Percentiles rank a stretch among this genome's conserved stretches.
These are phyloP conservation scores for Entomortierella beljakovae DNA, from an alignment of 192 early-diverging fungal species.

Conservation along the genomic window DNA sequence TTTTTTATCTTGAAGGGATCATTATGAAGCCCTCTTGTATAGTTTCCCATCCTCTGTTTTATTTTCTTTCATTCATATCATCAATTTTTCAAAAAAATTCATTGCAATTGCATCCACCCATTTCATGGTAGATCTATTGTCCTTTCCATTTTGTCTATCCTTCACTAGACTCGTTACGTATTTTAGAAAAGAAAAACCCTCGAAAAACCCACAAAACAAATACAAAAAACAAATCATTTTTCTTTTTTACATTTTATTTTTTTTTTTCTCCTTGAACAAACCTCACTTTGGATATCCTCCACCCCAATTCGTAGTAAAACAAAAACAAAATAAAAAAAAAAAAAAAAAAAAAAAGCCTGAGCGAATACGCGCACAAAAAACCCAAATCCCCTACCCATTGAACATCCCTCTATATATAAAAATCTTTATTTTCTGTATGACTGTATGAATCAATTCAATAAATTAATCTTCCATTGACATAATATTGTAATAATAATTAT, in stretches of 20 bases:
- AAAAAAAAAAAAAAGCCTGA: constrained; percentile 5
- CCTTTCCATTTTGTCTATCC: neutral
- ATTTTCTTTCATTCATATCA: neutral
- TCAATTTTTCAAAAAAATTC: neutral
- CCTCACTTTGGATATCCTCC: constrained; percentile 52
- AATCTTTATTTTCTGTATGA: too few species aligned
- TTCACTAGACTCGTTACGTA: constrained; percentile 10
- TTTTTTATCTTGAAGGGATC: neutral
- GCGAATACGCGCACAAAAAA: too few species aligned
- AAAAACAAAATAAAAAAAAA: constrained; percentile 11
- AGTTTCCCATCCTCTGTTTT: neutral
- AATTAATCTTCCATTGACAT: too few species aligned
- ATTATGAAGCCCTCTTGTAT: constrained; percentile 11
- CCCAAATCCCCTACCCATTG: too few species aligned
- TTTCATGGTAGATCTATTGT: neutral
- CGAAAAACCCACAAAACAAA: constrained; percentile 6
- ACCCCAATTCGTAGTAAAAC: neutral
- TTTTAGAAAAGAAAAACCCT: neutral
- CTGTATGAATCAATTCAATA: too few species aligned
- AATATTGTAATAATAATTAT: too few species aligned
- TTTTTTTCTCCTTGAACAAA: neutral
- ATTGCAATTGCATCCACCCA: neutral
- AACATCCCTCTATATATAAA: too few species aligned
- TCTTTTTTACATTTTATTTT: neutral
- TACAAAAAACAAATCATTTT: neutral